Evolutionary conservation across 192 early-diverging fungal species (phyloP).

Genomic region (Phycomyces nitens): DNA sequence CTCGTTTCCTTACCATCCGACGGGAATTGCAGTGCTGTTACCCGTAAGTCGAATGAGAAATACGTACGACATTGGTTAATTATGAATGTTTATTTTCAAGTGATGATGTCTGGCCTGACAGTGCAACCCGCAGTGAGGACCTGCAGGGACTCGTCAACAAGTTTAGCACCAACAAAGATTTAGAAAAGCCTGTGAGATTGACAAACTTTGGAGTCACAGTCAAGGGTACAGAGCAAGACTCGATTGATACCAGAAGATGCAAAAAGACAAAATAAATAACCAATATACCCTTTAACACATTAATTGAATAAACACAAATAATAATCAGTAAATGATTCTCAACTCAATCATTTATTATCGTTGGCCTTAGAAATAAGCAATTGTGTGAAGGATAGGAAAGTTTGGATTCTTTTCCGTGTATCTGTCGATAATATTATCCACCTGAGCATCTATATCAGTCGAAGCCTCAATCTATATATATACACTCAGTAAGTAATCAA

Average conservation of each 20-base stretch:
- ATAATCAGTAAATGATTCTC: no score
- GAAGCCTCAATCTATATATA: constrained; percentile 56
- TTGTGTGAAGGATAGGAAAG: constrained; percentile 60
- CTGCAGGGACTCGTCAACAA: constrained; percentile 11
- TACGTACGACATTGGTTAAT: not conserved
- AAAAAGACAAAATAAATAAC: no score
- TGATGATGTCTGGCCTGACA: constrained; percentile 26
- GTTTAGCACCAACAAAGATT: constrained; percentile 17
- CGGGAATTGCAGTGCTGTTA: constrained; percentile 28
- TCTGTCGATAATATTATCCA: constrained; percentile 74
- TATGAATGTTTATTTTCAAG: not conserved
- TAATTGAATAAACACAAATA: no score
- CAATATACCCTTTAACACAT: no score
- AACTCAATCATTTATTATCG: no score
- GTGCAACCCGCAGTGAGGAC: constrained; percentile 24
- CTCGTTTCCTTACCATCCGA: constrained; percentile 22
- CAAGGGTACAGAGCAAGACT: constrained; percentile 15
- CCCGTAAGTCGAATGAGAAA: constrained; percentile 5
- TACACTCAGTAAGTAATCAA: no score
- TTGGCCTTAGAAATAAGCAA: constrained; percentile 65
- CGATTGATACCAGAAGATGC: not conserved
- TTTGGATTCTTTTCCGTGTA: constrained; percentile 56
- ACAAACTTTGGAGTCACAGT: constrained; percentile 20
- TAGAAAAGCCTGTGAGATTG: constrained; percentile 12
- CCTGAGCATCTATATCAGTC: constrained; percentile 79